Evolutionary conservation across 2,329 filamentous ascomycete species (phyloP).

Genomic region (Colletotrichum paranaense): DNA sequence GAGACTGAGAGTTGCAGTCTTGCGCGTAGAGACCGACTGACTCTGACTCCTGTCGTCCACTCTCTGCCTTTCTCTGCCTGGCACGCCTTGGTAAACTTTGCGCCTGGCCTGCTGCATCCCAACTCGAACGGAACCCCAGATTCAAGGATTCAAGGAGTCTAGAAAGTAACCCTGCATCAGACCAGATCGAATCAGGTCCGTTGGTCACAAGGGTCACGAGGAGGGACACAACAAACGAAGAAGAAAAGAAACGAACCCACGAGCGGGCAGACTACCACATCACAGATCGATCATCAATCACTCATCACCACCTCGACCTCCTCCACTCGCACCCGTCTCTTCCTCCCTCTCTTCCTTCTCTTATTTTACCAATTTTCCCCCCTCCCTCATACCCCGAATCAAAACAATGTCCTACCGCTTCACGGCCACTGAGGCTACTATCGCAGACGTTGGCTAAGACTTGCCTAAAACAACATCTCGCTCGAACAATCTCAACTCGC

Average conservation of each 20-base stretch:
- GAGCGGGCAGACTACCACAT: constrained; percentile 21
- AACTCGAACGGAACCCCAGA: constrained; percentile 10
- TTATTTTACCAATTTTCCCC: not conserved
- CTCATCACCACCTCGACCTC: not conserved
- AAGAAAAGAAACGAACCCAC: constrained; percentile 20
- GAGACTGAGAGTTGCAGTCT: constrained; percentile 26
- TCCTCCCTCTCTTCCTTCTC: not conserved
- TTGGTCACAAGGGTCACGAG: constrained; percentile 3
- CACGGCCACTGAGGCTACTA: constrained; percentile 30
- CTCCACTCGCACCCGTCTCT: not conserved
- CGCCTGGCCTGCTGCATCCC: constrained; percentile 1
- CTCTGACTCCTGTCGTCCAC: not conserved
- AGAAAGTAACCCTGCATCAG: constrained; percentile 16
- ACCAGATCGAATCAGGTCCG: constrained; percentile 7
- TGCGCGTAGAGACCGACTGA: not conserved
- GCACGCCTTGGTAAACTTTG: not conserved
- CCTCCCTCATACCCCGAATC: not conserved
- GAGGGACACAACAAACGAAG: constrained; percentile 12
- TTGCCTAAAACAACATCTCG: not conserved
- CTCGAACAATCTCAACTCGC: not conserved
- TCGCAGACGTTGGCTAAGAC: constrained; percentile 33
- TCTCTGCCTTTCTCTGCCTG: not conserved
- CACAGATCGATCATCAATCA: constrained; percentile 24
- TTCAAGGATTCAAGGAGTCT: not conserved
- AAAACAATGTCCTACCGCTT: constrained; percentile 30